Evolutionary conservation across 2,329 filamentous ascomycete species (phyloP), one percentile per base, ranked within the genome.

Genomic region (Trichoderma semiorbis): DNA sequence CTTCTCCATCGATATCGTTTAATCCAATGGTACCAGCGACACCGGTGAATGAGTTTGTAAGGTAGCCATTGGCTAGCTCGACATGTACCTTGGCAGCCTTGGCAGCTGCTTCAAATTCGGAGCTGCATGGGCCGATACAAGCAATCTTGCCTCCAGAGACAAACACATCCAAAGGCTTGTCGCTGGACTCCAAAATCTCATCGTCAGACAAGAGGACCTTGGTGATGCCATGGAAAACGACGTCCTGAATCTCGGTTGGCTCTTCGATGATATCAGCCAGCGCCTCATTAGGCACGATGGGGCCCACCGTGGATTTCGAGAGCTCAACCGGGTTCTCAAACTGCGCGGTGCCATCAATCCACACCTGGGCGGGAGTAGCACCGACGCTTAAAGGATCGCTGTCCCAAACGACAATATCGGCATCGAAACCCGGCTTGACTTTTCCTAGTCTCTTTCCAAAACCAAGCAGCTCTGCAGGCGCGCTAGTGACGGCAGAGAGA

Each of bases 321-420:
- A 91, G 81, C 79, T 87, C 84, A 12, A 90, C 78, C 0, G 87
- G 87, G 11, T 84, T 79, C 39, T 88, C 82, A 21, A 78, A 81
- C 67, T 92, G 90, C 2, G 86, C 82, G 10, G 81, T 85, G 4
- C 89, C 89, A 70, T 91, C 89, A 71, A 91, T 90, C 86, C 88
- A 91, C 2, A 91, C 87, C 78, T 91, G 88, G 0, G 87, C 83
- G 0, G 89, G 88, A 0, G 87, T 80, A 1, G 89, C 88, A 1
- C 89, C 89, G 0, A 89, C 84, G 55, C 86, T 87, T 2, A 91
- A 80, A 34, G 89, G 89, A 72, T 91, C 88, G 55, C 86, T 88
- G 74, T 91, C 88, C 89, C 89, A 91, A 10, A 90, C 84, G 12
- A 86, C 88, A 34, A 91, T 76, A 72, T 91, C 89, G 58, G 88